Base-by-base conservation (phyloP, 495 filamentous ascomycete genomes). In the Daldinia bambusicola region DNA sequence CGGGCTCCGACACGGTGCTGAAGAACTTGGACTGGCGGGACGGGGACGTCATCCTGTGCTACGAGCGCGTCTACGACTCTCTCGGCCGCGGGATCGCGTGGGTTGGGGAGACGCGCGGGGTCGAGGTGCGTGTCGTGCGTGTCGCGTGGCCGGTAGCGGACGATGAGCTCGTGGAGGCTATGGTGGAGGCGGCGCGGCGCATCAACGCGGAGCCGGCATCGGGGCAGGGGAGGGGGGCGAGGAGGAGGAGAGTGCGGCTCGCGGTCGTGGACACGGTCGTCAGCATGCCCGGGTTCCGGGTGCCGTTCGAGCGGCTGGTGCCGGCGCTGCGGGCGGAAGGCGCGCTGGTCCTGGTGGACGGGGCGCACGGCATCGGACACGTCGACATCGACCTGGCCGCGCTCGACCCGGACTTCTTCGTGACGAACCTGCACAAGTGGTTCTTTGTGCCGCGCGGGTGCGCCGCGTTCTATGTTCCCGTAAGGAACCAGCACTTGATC, bases 391-490 rank as follows among this genome's bases (percentile, higher is more conserved):
- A 94, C 70, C 80, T 97, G 20, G 71, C 71, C 0, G 75, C 68
- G 22, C 77, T 93, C n/a, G 83, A 89, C 38, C 89, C 92, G 0
- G 94, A 98, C 69, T 98, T 97, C 78, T 89, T 97, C 67, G 85
- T 93, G 8, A 88, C 83, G 22, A 97, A 97, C 75, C 88, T 87
- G 71, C 93, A 98, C 79, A 98, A 98, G 83, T 98, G 95, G 95
- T 86, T 97, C 14, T 92, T 88, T 72, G 88, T 89, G 10, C 95
- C 94, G n/a, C 87, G 95, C 45, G 89, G 88, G 30, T 92, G 88
- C 71, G 93, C 93, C 2, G 83, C 93, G 0, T 86, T 98, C 55
- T 92, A 97, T 76, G 92, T 96, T 1, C 89, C 92, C 0, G 60
- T 80, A 9, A 84, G 87, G 12, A 90, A 96, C 74, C 95, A 97